Percentiles rank a stretch among this genome's conserved stretches.
Evolutionary conservation across 805 yeast species (phyloP).

Genomic region (Lipomyces orientalis): DNA sequence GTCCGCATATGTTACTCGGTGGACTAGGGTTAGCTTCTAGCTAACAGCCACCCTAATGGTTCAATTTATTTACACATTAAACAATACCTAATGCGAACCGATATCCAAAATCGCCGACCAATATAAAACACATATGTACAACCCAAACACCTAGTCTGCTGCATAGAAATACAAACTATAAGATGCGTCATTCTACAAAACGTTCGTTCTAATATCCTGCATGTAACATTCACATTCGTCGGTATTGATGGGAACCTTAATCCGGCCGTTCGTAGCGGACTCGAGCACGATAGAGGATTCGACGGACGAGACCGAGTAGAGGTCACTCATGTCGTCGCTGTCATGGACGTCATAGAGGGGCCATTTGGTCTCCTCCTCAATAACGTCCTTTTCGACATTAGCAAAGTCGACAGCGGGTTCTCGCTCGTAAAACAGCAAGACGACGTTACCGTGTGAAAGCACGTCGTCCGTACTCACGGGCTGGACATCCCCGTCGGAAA

Average conservation of each 20-base stretch:
- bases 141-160: background rate
- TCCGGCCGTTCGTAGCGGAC: background rate
- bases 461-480: conserved; percentile 82
- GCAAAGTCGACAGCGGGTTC: background rate
- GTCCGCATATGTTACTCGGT: no score
- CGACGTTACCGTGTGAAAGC: conserved; percentile 79
- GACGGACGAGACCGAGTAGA: conserved; percentile 6
- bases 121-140: background rate
- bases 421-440: conserved; percentile 82
- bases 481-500: conserved; percentile 86
- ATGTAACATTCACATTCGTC: background rate
- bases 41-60: no score
- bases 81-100: background rate
- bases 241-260: conserved; percentile 2
- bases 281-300: background rate
- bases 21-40: no score
- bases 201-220: background rate
- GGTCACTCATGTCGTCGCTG: conserved; percentile 9
- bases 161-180: no score
- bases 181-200: background rate
- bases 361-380: conserved; percentile 10
- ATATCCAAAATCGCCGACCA: background rate
- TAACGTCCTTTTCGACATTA: background rate
- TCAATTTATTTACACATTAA: background rate
- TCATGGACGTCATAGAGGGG: conserved; percentile 13